Percentiles rank a stretch among this genome's conserved stretches.
Evolutionary conservation across 1,139 yeast genomes (phyloP).

Genomic region (Saccharomycopsis hybrid): DNA sequence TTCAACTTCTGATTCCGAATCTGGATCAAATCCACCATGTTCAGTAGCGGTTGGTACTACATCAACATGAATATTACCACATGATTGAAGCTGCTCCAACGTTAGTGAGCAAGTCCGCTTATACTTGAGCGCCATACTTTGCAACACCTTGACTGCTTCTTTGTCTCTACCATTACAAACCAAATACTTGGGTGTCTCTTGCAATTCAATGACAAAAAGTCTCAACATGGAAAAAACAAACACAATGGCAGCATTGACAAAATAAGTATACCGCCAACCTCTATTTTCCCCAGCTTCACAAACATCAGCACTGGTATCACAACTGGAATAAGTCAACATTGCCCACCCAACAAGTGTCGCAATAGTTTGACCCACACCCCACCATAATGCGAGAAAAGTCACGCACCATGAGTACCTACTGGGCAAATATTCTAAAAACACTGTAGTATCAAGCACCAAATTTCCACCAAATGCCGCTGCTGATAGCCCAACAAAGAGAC

Average conservation of each 20-base stretch:
- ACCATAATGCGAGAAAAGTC: slow-evolving; percentile 51
- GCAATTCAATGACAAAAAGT: slow-evolving; percentile 39
- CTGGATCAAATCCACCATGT: background rate
- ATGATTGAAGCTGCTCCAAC: slow-evolving; percentile 35
- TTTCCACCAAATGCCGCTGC: slow-evolving; percentile 54
- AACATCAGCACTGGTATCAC: slow-evolving; percentile 31
- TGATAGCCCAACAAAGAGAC: slow-evolving; percentile 42
- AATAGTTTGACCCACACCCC: slow-evolving; percentile 60
- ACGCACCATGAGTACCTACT: slow-evolving; percentile 46
- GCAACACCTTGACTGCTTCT: slow-evolving; percentile 38
- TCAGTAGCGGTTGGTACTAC: slow-evolving; percentile 20
- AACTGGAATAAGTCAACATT: slow-evolving; percentile 43
- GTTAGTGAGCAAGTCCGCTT: slow-evolving; percentile 39
- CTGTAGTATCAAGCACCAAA: slow-evolving; percentile 53
- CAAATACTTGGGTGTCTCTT: slow-evolving; percentile 54
- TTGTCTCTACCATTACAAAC: slow-evolving; percentile 47
- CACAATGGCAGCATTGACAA: slow-evolving; percentile 47
- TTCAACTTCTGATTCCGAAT: background rate
- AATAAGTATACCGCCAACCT: slow-evolving; percentile 60
- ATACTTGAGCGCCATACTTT: slow-evolving; percentile 37
- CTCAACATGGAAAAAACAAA: slow-evolving; percentile 42
- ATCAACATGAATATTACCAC: slow-evolving; percentile 32
- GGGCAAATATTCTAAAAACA: slow-evolving; percentile 54
- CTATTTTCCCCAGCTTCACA: slow-evolving; percentile 43
- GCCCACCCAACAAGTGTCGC: slow-evolving; percentile 53